Base-by-base conservation (phyloP, 2,329 filamentous ascomycete genomes). In the Leptodontidium sp. region DNA sequence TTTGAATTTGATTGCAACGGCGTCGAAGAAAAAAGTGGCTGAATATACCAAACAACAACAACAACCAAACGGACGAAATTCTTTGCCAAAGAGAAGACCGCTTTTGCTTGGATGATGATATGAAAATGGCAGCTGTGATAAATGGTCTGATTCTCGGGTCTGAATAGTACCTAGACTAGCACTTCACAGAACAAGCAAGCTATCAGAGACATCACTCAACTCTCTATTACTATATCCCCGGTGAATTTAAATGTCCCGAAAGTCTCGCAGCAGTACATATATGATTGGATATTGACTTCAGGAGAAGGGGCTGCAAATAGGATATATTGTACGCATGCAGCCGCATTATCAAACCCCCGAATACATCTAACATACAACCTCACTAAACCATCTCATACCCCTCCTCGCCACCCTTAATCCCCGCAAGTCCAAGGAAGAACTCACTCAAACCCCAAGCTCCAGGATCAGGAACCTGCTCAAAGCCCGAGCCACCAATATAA, bases 381-480 rank as follows among this genome's bases (percentile, higher is more conserved):
- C 15, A 63, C 76, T 61, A 79, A 65, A 78, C 71, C 38, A 78
- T 71, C 71, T 79, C 79, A 73, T 78, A 80, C 68, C 75, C 73
- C 47, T 70, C 66, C 66, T 76, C 72, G 2, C 68, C 55, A 38
- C 58, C 24, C 67, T 79, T 78, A 75, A 77, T 78, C 62, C 84
- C 85, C 21, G 91, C 90, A 75, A 98, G 78, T 0, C 95, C 96
- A 55, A 87, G 82, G 81, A 98, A 91, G 81, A 99, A 94, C 79
- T 90, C 88, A 43, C 91, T 90, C 73, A 98, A 77, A 0, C 88
- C 88, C 84, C 86, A 90, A 17, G 88, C 89, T n/a, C 96, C 96
- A 68, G 91, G 91, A 81, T 93, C 91, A 21, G 91, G 90, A 21
- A 93, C 86, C 75, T 92, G 83, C 81, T 88, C 89, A 82, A 86